Conservation (phyloP, 257 asterid genomes). For the Nicotiana undulata region DNA sequence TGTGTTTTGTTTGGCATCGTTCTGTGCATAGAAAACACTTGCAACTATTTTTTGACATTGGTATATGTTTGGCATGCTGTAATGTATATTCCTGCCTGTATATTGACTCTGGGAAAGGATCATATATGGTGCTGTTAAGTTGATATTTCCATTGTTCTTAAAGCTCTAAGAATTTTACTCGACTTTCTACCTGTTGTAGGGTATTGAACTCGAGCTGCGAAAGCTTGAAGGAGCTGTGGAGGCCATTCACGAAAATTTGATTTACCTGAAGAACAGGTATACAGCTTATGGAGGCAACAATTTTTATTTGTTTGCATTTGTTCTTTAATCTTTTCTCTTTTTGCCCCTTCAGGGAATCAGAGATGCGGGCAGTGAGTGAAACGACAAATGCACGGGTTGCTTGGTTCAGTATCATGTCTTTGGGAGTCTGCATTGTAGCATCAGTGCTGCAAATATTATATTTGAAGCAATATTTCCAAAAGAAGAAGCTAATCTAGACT, state of each 20-base stretch:
- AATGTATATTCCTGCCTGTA: neutral
- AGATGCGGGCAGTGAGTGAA: conserved; percentile 63
- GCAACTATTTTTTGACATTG: neutral
- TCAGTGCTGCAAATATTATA: conserved; percentile 52
- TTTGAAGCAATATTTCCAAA: conserved; percentile 66
- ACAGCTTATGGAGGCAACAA: neutral
- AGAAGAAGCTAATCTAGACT: conserved; percentile 82
- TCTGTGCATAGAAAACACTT: neutral
- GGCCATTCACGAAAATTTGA: conserved; percentile 72
- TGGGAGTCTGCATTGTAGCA: conserved; percentile 61
- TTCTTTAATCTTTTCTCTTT: neutral
- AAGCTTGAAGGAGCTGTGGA: conserved; percentile 92
- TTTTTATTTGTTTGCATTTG: neutral
- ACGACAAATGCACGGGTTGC: conserved; percentile 65
- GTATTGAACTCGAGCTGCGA: conserved; percentile 80
- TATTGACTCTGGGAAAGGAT: neutral
- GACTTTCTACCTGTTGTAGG: conserved; percentile 41
- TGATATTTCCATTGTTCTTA: neutral
- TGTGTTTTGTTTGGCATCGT: neutral
- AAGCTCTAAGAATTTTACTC: neutral
- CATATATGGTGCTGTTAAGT: neutral
- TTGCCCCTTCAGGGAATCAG: conserved; percentile 56
- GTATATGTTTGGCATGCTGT: neutral
- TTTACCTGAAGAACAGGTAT: conserved; percentile 71
- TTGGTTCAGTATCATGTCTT: conserved; percentile 70